phyloP scores from a whole-genome alignment of 1,284 basidiomycete species.

The Ganoderma multipileum region DNA sequence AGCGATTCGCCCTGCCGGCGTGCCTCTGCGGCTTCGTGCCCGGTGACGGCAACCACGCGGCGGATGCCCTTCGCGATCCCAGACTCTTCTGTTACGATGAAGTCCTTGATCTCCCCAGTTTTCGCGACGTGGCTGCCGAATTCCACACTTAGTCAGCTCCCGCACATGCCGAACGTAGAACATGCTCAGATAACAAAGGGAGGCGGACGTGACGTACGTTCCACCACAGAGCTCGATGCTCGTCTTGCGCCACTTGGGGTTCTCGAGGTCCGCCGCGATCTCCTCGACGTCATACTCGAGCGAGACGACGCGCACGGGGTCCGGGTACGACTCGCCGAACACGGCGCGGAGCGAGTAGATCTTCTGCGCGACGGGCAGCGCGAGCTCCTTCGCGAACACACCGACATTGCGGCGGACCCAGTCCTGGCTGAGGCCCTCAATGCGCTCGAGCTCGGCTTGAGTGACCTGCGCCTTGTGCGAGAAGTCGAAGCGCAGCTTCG shows the following conservation, averaged over 20 bases:
- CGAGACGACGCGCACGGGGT: slow-evolving; percentile 95
- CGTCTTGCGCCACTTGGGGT: slow-evolving; percentile 89
- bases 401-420: slow-evolving; percentile 93
- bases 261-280: slow-evolving; percentile 84
- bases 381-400: slow-evolving; percentile 90
- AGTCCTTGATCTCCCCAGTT: slow-evolving; percentile 96
- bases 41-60: slow-evolving; percentile 93
- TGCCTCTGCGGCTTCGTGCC: slow-evolving; percentile 89
- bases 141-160: slow-evolving; percentile 7
- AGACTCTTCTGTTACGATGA: slow-evolving; percentile 94
- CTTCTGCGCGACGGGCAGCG: slow-evolving; percentile 82
- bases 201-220: slow-evolving; percentile 66
- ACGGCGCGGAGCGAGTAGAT: slow-evolving; percentile 96
- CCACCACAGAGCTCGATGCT: slow-evolving; percentile 99
- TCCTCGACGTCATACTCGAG: slow-evolving; percentile 90
- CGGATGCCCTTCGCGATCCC: slow-evolving; percentile 99
- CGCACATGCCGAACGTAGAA: not conserved
- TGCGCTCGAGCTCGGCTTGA: slow-evolving; percentile 78
- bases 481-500: slow-evolving; percentile 98
- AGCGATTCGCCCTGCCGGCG: slow-evolving; percentile 76
- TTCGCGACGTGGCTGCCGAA: slow-evolving; percentile 82
- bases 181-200: not conserved
- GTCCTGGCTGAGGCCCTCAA: slow-evolving; percentile 85
- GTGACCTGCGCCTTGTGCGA: slow-evolving; percentile 92
- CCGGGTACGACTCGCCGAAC: slow-evolving; percentile 97